These are phyloP conservation scores for Saccharomyces eubayanus DNA, from an alignment of 805 yeast species.

Conservation along the genomic window DNA sequence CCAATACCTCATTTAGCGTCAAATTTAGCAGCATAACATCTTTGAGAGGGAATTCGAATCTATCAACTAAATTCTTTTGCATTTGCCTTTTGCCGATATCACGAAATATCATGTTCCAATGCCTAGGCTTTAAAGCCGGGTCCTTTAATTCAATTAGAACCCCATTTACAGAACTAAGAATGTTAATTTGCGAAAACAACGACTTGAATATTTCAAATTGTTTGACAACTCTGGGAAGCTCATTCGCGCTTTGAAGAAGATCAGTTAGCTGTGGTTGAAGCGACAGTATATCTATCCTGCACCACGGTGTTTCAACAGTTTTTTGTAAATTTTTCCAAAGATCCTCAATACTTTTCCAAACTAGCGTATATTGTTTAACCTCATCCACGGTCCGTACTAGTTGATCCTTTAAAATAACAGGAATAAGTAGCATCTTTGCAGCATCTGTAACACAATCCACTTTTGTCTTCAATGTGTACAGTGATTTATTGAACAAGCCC, in stretches of 20 bases:
- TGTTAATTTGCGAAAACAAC: neutral
- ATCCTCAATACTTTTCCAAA: neutral
- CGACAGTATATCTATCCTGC: neutral
- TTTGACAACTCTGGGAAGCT: neutral
- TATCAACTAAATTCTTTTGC: slow-evolving; percentile 14
- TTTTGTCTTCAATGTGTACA: slow-evolving; percentile 18
- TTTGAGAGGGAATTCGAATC: slow-evolving; percentile 37
- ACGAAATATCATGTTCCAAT: slow-evolving; percentile 49
- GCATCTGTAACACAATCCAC: slow-evolving; percentile 18
- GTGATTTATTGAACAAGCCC: slow-evolving; percentile 26
- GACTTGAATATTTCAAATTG: neutral
- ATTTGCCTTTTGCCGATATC: slow-evolving; percentile 18
- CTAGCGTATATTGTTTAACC: neutral
- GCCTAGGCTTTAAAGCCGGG: slow-evolving; percentile 53
- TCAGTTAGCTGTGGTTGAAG: neutral
- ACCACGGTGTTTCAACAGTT: neutral
- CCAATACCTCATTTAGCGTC: slow-evolving; percentile 34
- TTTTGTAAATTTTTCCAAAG: neutral
- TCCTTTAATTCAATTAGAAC: slow-evolving; percentile 42
- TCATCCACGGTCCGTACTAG: neutral
- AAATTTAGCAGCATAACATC: slow-evolving; percentile 56
- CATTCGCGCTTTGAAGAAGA: neutral
- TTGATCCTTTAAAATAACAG: slow-evolving; percentile 6
- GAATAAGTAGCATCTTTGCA: slow-evolving; percentile 31
- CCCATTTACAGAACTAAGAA: slow-evolving; percentile 9